Base-by-base conservation (phyloP, 163 green algal species). In the Chloroidium sp. region DNA sequence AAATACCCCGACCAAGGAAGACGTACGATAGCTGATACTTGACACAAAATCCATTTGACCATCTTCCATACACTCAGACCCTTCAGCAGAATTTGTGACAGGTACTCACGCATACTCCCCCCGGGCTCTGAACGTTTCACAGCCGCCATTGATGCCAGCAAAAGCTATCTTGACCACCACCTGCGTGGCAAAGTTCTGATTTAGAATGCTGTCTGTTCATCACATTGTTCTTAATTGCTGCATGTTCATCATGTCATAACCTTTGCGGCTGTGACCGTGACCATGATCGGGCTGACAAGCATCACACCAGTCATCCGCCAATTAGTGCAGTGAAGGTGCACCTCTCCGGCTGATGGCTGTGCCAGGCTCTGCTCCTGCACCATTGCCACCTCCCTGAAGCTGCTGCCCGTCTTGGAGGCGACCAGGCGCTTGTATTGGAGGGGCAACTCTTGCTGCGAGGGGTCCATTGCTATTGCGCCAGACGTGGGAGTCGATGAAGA, bases 121-220 rank as follows among this genome's bases (percentile, higher is more conserved):
- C 0, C 89, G 82, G 0, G 68, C 86, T 0, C 91, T 76, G 79
- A 95, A 95, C 0, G 91, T 95, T 76, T 95, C 91, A 79, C 91
- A 95, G 36, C 92, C 92, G 8, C 89, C 92, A 72, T 95, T 95
- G 61, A 95, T 83, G 61, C 90, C 90, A 10, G 91, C 90, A 62
- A 86, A 91, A 0, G 67, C 59, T 2, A 94, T 76, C 0, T 80
- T 84, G 13, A 94, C 72, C 1, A 93, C 81, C 6, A 92, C 90
- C 88, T 92, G 82, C 69, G 75, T 64, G 76, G 79, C 69, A 74
- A 61, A 74, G 1, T 69, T 57, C 59, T 64, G 59, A 59, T 4
- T 2, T 75, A 0, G 59, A 69, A 60, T 80, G 62, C 77, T 36
- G 6, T 61, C 8, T 0, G 77, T 2, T 74, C 8, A 74, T 57